phyloP scores from a whole-genome alignment of 2,329 filamentous ascomycete genomes.

The Colletotrichum trifolii region DNA sequence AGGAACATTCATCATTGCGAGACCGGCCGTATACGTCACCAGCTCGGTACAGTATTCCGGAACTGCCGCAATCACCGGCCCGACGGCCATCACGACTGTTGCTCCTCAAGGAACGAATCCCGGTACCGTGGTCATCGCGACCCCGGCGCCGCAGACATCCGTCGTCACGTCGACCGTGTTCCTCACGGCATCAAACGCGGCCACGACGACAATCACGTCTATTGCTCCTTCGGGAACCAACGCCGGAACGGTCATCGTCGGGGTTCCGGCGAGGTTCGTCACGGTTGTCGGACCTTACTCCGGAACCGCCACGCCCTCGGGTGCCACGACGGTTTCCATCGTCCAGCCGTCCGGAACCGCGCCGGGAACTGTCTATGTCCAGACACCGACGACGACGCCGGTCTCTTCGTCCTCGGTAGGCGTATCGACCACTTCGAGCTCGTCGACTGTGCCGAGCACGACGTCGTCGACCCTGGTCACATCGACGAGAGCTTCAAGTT shows the following conservation, averaged over 20 bases:
- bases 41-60: conserved; percentile 19
- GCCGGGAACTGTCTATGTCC: conserved; percentile 18
- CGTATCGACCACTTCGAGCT: conserved; percentile 1
- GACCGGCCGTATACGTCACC: conserved; percentile 27
- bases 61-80: conserved; percentile 1
- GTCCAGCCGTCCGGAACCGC: conserved; percentile 19
- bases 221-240: conserved; percentile 13
- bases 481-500: conserved; percentile 3
- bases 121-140: conserved; percentile 23
- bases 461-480: conserved; percentile 10
- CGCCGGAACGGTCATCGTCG: conserved; percentile 16
- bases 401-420: not conserved
- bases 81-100: conserved; percentile 22
- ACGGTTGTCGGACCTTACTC: conserved; percentile 23
- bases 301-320: not conserved
- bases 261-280: conserved; percentile 12
- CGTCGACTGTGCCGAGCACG: not conserved
- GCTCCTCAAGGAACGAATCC: conserved; percentile 13
- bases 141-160: not conserved
- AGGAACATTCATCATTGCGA: conserved; percentile 23
- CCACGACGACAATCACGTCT: conserved; percentile 3
- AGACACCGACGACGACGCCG: conserved; percentile 9
- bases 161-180: conserved; percentile 22
- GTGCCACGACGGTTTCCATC: conserved; percentile 19
- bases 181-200: conserved; percentile 17